phyloP scores from a whole-genome alignment of 108 stramenopile genomes.

The Mayamaea pseudoterrestris region DNA sequence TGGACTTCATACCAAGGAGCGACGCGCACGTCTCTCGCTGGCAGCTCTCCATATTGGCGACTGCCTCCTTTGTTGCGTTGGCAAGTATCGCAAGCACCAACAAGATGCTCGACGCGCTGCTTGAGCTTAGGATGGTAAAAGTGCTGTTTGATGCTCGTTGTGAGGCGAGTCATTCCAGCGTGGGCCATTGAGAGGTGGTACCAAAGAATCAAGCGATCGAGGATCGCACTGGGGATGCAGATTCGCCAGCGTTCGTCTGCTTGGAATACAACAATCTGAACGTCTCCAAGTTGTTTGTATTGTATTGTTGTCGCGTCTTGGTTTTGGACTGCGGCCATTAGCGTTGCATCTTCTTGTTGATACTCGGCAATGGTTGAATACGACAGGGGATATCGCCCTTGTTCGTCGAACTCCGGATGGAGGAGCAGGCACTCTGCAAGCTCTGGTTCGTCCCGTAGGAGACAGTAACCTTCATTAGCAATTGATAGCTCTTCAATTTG shows the following conservation, averaged over 20 bases:
- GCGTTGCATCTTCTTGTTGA: too few relatives aligned
- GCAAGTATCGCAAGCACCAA: conserved; percentile 9
- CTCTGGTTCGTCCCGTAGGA: too few relatives aligned
- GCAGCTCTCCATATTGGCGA: conserved; percentile 16
- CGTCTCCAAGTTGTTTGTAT: too few relatives aligned
- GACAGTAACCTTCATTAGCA: too few relatives aligned
- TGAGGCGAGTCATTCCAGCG: conserved; percentile 7
- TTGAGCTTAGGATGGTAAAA: conserved; percentile 6
- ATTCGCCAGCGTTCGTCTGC: conserved; percentile 15
- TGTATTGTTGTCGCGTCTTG: too few relatives aligned
- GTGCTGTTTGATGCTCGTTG: conserved; percentile 4
- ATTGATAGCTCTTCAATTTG: too few relatives aligned
- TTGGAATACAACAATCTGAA: conserved; percentile 12
- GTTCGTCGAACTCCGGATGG: too few relatives aligned
- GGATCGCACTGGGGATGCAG: conserved; percentile 12
- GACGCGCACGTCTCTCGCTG: background rate
- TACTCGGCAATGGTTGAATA: background rate
- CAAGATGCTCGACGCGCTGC: background rate
- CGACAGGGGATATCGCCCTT: too few relatives aligned
- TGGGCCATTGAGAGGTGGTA: conserved; percentile 23
- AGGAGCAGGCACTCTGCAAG: too few relatives aligned
- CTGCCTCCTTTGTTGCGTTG: conserved; percentile 6
- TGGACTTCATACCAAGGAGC: conserved; percentile 17
- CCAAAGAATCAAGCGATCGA: conserved; percentile 10
- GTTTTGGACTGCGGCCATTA: too few relatives aligned